A percentile compares a stretch with the other conserved stretches of the same genome.
Conservation (phyloP, 2,329 filamentous ascomycete species). For the Eutypa lata region DNA sequence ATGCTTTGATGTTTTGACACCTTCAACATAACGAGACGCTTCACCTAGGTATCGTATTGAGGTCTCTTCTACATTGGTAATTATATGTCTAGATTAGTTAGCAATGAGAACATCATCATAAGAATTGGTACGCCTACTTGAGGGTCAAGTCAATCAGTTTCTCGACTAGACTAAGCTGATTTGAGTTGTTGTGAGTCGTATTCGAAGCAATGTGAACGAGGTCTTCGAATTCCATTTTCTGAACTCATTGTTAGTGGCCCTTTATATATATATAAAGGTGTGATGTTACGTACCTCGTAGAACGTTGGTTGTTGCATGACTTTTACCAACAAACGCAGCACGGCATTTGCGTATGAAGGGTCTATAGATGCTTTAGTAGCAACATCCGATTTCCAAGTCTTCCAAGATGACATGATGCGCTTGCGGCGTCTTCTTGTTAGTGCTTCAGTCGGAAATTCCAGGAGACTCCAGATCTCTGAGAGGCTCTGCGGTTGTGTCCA, state of each 20-base stretch:
- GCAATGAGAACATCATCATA: neutral
- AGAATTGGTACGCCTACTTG: slow-evolving; percentile 14
- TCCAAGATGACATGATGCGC: slow-evolving; percentile 29
- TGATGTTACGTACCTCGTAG: slow-evolving; percentile 22
- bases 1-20: slow-evolving; percentile 7
- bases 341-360: slow-evolving; percentile 15
- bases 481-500: slow-evolving; percentile 23
- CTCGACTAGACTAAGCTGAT: slow-evolving; percentile 15
- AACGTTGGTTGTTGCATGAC: slow-evolving; percentile 30
- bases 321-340: slow-evolving; percentile 24
- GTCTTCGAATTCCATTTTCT: slow-evolving; percentile 29
- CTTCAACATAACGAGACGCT: slow-evolving; percentile 19
- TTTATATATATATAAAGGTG: too few species aligned
- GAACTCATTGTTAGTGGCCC: slow-evolving; percentile 5
- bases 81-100: slow-evolving; percentile 24
- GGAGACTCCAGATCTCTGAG: slow-evolving; percentile 17
- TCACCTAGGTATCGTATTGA: slow-evolving; percentile 21
- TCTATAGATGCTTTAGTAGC: slow-evolving; percentile 15
- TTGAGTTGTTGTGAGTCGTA: slow-evolving; percentile 10
- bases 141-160: slow-evolving; percentile 24
- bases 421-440: slow-evolving; percentile 29
- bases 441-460: slow-evolving; percentile 24
- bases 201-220: slow-evolving; percentile 21
- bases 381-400: slow-evolving; percentile 20
- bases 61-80: slow-evolving; percentile 17